These are phyloP conservation scores for Spergularia azorica DNA, from an alignment of 179 eudicot species.

Conservation along the genomic window DNA sequence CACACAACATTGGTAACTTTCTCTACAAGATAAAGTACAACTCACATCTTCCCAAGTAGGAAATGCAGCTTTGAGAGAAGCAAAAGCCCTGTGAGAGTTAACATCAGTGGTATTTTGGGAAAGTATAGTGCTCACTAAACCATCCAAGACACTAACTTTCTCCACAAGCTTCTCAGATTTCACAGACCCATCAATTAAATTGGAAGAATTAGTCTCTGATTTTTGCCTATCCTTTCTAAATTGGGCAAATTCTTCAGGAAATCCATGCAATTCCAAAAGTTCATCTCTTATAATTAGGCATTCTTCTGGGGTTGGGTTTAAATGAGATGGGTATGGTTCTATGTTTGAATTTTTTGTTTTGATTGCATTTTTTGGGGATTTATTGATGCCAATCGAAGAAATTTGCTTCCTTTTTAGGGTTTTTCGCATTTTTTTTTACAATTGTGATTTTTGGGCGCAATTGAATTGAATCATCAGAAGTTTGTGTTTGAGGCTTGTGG, in stretches of 20 bases:
- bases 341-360: slow-evolving; percentile 14
- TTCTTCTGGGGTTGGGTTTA: slow-evolving; percentile 72
- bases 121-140: slow-evolving; percentile 58
- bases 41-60: slow-evolving; percentile 78
- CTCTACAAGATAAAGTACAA: neutral
- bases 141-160: slow-evolving; percentile 71
- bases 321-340: slow-evolving; percentile 58
- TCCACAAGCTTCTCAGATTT: slow-evolving; percentile 28
- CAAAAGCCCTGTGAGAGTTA: slow-evolving; percentile 75
- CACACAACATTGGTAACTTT: neutral
- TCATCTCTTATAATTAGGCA: slow-evolving; percentile 57
- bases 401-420: slow-evolving; percentile 37
- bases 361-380: slow-evolving; percentile 26
- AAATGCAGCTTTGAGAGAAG: slow-evolving; percentile 68
- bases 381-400: slow-evolving; percentile 5
- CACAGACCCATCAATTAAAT: slow-evolving; percentile 22
- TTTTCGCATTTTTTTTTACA: slow-evolving; percentile 36
- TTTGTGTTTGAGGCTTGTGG: no score
- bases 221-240: slow-evolving; percentile 51
- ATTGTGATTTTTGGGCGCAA: neutral
- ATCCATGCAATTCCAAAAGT: slow-evolving; percentile 68
- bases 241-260: slow-evolving; percentile 68
- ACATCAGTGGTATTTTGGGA: slow-evolving; percentile 84
- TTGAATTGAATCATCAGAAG: neutral
- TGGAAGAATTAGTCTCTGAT: slow-evolving; percentile 17